These are phyloP conservation scores for Ogataea salicorniae DNA, from an alignment of 805 yeast genomes.

Conservation along the genomic window DNA sequence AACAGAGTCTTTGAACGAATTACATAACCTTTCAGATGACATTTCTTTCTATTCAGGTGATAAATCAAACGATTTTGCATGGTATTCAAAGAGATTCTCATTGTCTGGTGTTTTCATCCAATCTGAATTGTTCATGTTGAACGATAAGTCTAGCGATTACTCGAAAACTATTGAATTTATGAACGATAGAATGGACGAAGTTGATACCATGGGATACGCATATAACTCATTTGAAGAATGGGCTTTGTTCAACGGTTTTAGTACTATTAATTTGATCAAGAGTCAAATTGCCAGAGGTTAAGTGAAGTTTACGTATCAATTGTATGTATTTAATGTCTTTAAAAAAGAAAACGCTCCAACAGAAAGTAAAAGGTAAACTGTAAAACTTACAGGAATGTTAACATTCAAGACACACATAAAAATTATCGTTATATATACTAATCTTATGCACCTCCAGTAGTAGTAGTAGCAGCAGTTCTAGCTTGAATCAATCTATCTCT, in stretches of 20 bases:
- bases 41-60: conserved; percentile 78
- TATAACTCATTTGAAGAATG: conserved; percentile 72
- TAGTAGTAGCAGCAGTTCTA: conserved; percentile 8
- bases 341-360: no score
- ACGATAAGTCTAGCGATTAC: conserved; percentile 56
- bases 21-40: conserved; percentile 78
- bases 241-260: conserved; percentile 61
- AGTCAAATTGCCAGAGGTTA: conserved; percentile 65
- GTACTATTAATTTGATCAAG: conserved; percentile 60
- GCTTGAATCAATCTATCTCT: conserved; percentile 39
- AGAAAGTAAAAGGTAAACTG: no score
- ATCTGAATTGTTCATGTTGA: conserved; percentile 74
- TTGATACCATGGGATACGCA: conserved; percentile 51
- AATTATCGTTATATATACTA: neutral
- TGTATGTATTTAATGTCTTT: no score
- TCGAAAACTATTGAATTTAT: conserved; percentile 60
- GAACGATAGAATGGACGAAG: conserved; percentile 48
- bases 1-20: conserved; percentile 53
- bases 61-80: conserved; percentile 70
- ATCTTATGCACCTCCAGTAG: neutral
- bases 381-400: neutral
- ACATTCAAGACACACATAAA: conserved; percentile 2
- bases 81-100: conserved; percentile 86
- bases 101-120: conserved; percentile 67
- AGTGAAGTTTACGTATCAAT: neutral